Percentiles rank a stretch among this genome's conserved stretches.
Conservation (phyloP, 164 flowering plant genomes). For the Buxus sempervirens region DNA sequence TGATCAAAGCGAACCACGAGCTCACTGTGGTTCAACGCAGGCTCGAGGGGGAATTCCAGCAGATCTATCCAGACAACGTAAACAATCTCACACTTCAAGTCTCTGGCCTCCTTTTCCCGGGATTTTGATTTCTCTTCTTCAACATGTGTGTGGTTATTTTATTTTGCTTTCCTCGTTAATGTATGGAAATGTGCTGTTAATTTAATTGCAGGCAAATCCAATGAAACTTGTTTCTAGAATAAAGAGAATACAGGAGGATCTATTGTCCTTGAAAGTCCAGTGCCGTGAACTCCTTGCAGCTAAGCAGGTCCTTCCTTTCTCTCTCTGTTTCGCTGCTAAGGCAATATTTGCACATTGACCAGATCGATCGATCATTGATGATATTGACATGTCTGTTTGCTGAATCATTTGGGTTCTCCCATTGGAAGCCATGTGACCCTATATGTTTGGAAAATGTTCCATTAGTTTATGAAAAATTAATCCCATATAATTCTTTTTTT, state of each 20-base stretch:
- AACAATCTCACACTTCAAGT: constrained; percentile 68
- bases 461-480: too few relatives aligned
- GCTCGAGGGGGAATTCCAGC: constrained; percentile 70
- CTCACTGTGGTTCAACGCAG: constrained; percentile 56
- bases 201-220: constrained; percentile 63
- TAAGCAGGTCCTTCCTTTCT: constrained; percentile 54
- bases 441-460: too few relatives aligned
- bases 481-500: too few relatives aligned
- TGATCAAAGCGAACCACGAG: constrained; percentile 61
- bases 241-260: constrained; percentile 75
- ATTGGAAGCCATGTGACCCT: too few relatives aligned
- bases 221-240: constrained; percentile 68
- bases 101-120: constrained; percentile 6
- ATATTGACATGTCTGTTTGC: too few relatives aligned
- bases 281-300: constrained; percentile 76
- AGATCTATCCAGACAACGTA: too few relatives aligned
- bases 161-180: background rate
- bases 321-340: background rate
- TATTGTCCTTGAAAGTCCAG: constrained; percentile 50
- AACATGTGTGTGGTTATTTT: too few relatives aligned
- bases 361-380: too few relatives aligned
- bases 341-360: too few relatives aligned
- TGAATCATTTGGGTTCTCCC: too few relatives aligned
- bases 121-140: background rate
- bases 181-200: background rate